These are phyloP conservation scores for Wallacemonas sp. DNA, from an alignment of 208 protist species.

Conservation along the genomic window DNA sequence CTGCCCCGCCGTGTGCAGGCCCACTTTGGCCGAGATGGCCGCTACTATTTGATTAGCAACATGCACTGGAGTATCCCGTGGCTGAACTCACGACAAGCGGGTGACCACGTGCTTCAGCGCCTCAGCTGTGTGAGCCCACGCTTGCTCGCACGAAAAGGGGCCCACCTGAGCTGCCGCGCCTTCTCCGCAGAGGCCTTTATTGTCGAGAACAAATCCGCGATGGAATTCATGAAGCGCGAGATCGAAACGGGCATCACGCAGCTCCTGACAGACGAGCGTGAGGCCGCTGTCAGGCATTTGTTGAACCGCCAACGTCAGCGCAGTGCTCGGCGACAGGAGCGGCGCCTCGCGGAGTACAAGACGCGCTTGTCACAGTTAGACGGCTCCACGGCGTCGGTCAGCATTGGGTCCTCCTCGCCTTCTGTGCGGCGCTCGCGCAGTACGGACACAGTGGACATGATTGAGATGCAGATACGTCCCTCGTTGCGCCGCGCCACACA, in stretches of 20 bases:
- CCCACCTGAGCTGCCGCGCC: slow-evolving; percentile 38
- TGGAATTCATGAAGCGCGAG: slow-evolving; percentile 45
- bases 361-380: not conserved
- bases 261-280: slow-evolving; percentile 27
- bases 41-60: slow-evolving; percentile 53
- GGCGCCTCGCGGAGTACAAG: slow-evolving; percentile 8
- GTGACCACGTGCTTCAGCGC: slow-evolving; percentile 23
- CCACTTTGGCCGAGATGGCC: slow-evolving; percentile 44
- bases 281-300: slow-evolving; percentile 14
- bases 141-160: slow-evolving; percentile 28
- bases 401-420: not conserved
- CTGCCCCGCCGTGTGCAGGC: slow-evolving; percentile 32
- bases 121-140: slow-evolving; percentile 35
- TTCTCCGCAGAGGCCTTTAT: slow-evolving; percentile 35
- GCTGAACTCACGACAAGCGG: slow-evolving; percentile 27
- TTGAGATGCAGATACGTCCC: slow-evolving; percentile 7
- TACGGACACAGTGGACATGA: not conserved
- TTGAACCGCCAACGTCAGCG: slow-evolving; percentile 13
- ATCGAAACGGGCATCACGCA: slow-evolving; percentile 32
- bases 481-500: not conserved
- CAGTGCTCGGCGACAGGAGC: slow-evolving; percentile 17
- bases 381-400: not conserved
- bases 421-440: not conserved
- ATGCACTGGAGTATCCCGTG: slow-evolving; percentile 40
- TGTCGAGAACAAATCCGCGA: slow-evolving; percentile 27